Base-by-base conservation (phyloP, 306 rosid genomes). In the Vicia sativa region DNA sequence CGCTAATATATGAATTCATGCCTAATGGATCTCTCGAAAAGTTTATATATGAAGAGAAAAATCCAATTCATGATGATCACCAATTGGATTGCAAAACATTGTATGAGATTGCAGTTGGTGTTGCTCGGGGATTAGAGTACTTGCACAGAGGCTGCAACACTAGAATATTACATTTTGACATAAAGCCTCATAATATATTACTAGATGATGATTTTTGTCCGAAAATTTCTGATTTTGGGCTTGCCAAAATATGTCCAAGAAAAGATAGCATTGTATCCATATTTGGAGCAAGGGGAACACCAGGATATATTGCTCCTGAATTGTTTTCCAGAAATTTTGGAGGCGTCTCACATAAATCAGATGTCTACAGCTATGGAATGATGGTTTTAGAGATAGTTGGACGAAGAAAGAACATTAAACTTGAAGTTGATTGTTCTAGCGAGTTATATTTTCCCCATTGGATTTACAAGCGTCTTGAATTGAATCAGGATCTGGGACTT, bases 311-410 rank as follows among this genome's bases (percentile, higher is more conserved):
- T 72, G 88, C 75, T 1, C 82, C 78, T 0, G 71, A 72, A 11
- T 9, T 78, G 3, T 62, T 73, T 63, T 65, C 82, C 0, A 68
- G 74, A 16, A 68, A 69, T 18, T 78, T 84, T 55, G 83, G 83
- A 1, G 38, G 1, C 0, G 74, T 84, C 0, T 80, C 83, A 0
- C 88, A 81, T 16, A 84, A 84, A 4, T 78, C 78, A 0, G 79
- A 84, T 58, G 81, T 80, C 3, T 80, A 84, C 0, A 84, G 79
- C 14, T 80, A 67, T 1, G 85, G 83, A 31, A 77, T 84, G 83
- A 66, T 78, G 74, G 53, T 65, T 2, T 56, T 77, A 16, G 80
- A 42, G 28, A 83, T 83, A 80, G 76, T 67, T 66, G 78, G 83
- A 0, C 65, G n/a, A 15, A 72, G 73, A 21, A 68, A 44, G 3